Evolutionary conservation across 2,329 filamentous ascomycete genomes (phyloP).

Genomic region (Cadophora malorum): DNA sequence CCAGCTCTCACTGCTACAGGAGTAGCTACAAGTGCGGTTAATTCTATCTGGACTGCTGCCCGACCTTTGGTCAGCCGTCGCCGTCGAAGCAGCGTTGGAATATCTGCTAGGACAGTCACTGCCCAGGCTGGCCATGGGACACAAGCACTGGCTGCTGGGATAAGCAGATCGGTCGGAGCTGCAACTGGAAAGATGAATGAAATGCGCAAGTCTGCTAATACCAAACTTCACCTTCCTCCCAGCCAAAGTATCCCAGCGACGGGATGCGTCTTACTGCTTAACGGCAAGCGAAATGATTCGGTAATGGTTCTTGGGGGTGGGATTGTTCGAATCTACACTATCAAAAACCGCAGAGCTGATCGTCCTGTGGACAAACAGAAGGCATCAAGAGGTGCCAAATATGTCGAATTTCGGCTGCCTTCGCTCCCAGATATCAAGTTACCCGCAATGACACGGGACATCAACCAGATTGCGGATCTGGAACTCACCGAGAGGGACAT

Average conservation of each 20-base stretch:
- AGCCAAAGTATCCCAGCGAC: constrained; percentile 59
- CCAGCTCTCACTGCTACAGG: constrained; percentile 54
- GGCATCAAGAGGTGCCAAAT: constrained; percentile 51
- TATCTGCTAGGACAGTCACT: constrained; percentile 43
- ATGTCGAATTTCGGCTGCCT: constrained; percentile 68
- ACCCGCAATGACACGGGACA: constrained; percentile 59
- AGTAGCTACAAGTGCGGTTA: constrained; percentile 45
- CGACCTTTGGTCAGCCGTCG: constrained; percentile 43
- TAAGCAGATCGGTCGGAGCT: constrained; percentile 74
- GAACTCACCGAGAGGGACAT: constrained; percentile 42
- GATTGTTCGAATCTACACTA: constrained; percentile 65
- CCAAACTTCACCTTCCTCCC: constrained; percentile 71
- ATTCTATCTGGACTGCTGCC: constrained; percentile 44
- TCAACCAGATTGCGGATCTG: constrained; percentile 53
- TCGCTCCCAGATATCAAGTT: constrained; percentile 64
- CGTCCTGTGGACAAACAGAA: constrained; percentile 62
- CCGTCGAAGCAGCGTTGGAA: constrained; percentile 43
- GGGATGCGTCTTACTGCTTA: constrained; percentile 70
- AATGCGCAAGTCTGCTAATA: constrained; percentile 76
- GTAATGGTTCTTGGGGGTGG: constrained; percentile 72
- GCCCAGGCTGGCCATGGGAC: constrained; percentile 71
- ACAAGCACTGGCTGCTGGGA: constrained; percentile 74
- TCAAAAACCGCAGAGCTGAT: constrained; percentile 53
- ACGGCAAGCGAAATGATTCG: constrained; percentile 64
- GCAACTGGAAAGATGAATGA: constrained; percentile 74